These are phyloP conservation scores for Citeromyces matritensis DNA, from an alignment of 805 yeast genomes.

Conservation along the genomic window DNA sequence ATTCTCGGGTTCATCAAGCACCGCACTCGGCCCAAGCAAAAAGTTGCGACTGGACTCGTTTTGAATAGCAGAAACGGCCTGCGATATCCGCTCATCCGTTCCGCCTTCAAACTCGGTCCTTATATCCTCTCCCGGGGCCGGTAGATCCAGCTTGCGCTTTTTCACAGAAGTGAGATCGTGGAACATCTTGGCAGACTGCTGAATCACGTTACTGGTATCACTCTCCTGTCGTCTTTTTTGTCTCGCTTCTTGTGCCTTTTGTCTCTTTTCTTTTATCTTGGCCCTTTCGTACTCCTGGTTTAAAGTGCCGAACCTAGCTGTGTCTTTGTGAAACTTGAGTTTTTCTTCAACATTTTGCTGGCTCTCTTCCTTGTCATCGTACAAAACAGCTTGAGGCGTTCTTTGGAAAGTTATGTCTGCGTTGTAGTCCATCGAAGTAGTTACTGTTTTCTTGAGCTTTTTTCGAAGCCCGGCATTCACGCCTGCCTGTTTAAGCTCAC, in stretches of 20 bases:
- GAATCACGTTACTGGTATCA: constrained; percentile 7
- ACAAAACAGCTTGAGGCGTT: constrained; percentile 49
- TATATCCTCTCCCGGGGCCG: constrained; percentile 16
- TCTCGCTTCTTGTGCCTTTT: constrained; percentile 7
- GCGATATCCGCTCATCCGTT: constrained; percentile 18
- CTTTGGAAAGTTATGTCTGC: constrained; percentile 74
- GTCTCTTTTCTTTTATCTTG: constrained; percentile 14
- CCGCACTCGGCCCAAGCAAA: constrained; percentile 10
- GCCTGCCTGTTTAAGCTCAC: constrained; percentile 77
- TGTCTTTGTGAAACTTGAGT: constrained; percentile 24
- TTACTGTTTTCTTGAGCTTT: constrained; percentile 21
- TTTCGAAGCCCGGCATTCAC: constrained; percentile 32
- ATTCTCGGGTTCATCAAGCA: constrained; percentile 2
- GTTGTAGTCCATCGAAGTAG: constrained; percentile 65
- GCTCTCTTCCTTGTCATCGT: constrained; percentile 52
- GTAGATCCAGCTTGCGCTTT: constrained; percentile 21
- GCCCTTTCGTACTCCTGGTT: constrained; percentile 20
- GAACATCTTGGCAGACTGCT: constrained; percentile 7
- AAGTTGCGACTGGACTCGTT: constrained; percentile 16
- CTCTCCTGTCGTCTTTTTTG: constrained; percentile 6
- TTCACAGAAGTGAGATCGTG: constrained; percentile 10
- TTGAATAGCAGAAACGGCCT: constrained; percentile 18
- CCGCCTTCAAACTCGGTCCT: constrained; percentile 4
- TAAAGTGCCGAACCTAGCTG: constrained; percentile 27
- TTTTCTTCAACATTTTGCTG: constrained; percentile 20